phyloP scores from a whole-genome alignment of 1,139 yeast species.

The Pneumocystis carinii region DNA sequence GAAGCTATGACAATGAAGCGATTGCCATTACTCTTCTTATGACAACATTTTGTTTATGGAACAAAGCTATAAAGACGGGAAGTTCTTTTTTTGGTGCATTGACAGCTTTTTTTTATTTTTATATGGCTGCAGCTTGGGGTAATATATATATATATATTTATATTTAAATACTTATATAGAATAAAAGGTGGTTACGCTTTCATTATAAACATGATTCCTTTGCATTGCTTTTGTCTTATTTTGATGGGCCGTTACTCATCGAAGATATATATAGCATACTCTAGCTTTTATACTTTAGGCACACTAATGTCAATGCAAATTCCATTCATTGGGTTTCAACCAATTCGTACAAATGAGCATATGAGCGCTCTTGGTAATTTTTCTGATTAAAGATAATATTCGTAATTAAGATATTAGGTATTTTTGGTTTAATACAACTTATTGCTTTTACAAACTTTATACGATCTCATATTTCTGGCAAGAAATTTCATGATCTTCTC shows the following conservation, averaged over 20 bases:
- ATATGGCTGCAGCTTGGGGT: constrained; percentile 99
- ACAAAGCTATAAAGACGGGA: constrained; percentile 81
- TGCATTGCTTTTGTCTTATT: constrained; percentile 79
- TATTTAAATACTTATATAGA: neutral
- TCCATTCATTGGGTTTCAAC: constrained; percentile 94
- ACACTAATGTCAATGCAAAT: constrained; percentile 97
- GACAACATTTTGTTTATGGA: constrained; percentile 95
- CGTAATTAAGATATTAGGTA: constrained; percentile 20
- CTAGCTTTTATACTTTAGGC: constrained; percentile 94
- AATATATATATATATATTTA: neutral
- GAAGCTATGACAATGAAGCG: constrained; percentile 97
- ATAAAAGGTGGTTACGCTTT: constrained; percentile 63
- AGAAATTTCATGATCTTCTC: constrained; percentile 63
- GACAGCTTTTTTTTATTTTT: constrained; percentile 81
- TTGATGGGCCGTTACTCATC: constrained; percentile 89
- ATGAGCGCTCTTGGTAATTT: constrained; percentile 80
- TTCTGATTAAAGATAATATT: neutral
- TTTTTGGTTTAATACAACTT: constrained; percentile 84
- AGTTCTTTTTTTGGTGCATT: constrained; percentile 71
- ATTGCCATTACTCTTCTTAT: constrained; percentile 90
- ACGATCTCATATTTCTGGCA: constrained; percentile 54
- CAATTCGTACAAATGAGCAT: constrained; percentile 93
- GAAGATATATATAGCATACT: constrained; percentile 74
- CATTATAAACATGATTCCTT: constrained; percentile 91
- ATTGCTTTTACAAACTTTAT: constrained; percentile 78